These are phyloP conservation scores for Cladophialophora exuberans DNA, from an alignment of 2,329 filamentous ascomycete species.

Conservation along the genomic window DNA sequence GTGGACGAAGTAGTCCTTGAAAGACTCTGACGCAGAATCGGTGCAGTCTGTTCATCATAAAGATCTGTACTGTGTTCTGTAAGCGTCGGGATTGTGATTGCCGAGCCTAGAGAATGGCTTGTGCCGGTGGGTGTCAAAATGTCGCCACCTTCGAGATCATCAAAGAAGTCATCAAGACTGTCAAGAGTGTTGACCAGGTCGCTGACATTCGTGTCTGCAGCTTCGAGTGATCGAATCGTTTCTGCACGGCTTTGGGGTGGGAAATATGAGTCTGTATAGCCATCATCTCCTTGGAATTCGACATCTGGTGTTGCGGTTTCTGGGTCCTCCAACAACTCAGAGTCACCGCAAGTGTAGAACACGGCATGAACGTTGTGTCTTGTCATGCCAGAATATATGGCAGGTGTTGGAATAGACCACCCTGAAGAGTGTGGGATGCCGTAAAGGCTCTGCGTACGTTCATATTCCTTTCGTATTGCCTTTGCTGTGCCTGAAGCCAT, in stretches of 20 bases:
- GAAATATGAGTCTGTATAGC: conserved; percentile 76
- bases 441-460: conserved; percentile 89
- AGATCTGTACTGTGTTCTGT: conserved; percentile 78
- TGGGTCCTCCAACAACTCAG: conserved; percentile 63
- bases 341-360: conserved; percentile 87
- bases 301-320: conserved; percentile 78
- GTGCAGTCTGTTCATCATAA: conserved; percentile 90
- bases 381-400: conserved; percentile 83
- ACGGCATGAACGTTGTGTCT: conserved; percentile 92
- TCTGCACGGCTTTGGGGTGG: conserved; percentile 72
- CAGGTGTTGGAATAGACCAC: conserved; percentile 94
- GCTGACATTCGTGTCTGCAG: conserved; percentile 67
- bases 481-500: conserved; percentile 90
- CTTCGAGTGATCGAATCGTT: conserved; percentile 83
- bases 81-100: conserved; percentile 50
- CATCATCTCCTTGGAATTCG: conserved; percentile 90
- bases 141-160: conserved; percentile 60
- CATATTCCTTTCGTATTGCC: conserved; percentile 88
- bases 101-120: conserved; percentile 55
- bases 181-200: conserved; percentile 81
- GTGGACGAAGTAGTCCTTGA: conserved; percentile 70
- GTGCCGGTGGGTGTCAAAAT: conserved; percentile 40
- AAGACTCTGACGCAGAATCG: conserved; percentile 82
- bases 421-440: conserved; percentile 94
- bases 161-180: conserved; percentile 80